Conservation (phyloP, 2,329 filamentous ascomycete genomes). For the Berkeleyomyces basicola region DNA sequence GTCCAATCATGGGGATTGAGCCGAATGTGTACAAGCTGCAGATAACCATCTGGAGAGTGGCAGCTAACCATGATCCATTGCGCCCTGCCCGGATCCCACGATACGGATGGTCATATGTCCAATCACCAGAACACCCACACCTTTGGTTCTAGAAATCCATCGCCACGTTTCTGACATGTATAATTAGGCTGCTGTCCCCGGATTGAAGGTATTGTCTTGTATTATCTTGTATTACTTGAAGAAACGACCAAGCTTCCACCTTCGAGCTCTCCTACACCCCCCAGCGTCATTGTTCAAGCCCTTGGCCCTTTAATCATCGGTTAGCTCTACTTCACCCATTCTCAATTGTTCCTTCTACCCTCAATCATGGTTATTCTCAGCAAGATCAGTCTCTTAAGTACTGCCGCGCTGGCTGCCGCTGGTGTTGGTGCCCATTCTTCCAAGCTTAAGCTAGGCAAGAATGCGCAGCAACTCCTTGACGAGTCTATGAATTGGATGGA, state of each 20-base stretch:
- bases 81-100: neutral
- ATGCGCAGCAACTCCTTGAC: constrained; percentile 22
- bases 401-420: neutral
- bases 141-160: neutral
- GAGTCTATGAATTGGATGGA: constrained; percentile 41
- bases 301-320: neutral
- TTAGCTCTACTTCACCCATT: neutral
- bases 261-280: neutral
- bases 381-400: constrained; percentile 3
- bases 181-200: neutral
- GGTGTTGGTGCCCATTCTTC: neutral
- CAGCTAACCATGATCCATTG: neutral
- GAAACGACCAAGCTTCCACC: neutral
- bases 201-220: neutral
- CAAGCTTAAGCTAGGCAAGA: constrained; percentile 3
- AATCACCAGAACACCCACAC: neutral
- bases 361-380: neutral
- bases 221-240: neutral
- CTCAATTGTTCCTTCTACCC: neutral
- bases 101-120: neutral
- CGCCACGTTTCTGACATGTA: neutral
- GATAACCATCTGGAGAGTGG: neutral
- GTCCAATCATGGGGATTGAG: neutral
- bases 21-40: neutral
- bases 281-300: neutral